phyloP scores from a whole-genome alignment of 768 basidiomycete species.

The Mycena capillaripes region DNA sequence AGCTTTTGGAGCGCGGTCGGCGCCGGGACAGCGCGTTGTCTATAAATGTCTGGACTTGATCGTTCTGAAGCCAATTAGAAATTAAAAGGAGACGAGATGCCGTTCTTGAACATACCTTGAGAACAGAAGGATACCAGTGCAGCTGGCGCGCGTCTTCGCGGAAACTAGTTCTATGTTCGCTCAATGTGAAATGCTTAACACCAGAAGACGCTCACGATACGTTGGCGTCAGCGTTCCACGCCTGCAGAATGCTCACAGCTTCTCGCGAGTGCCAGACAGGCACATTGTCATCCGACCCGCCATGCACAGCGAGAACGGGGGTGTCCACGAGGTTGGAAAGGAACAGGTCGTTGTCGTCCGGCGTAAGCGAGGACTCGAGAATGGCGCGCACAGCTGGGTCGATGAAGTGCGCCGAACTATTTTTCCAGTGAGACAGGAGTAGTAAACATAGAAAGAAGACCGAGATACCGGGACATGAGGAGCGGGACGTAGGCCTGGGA shows the following conservation, averaged over 20 bases:
- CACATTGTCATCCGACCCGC: constrained; percentile 95
- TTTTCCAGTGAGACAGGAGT: neutral
- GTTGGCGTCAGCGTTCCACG: constrained; percentile 68
- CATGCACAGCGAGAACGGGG: constrained; percentile 84
- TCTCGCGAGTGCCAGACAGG: constrained; percentile 89
- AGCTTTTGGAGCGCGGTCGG: constrained; percentile 46
- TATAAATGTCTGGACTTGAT: constrained; percentile 70
- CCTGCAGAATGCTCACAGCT: constrained; percentile 67
- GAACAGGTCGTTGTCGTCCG: constrained; percentile 92
- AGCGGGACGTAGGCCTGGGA: constrained; percentile 89
- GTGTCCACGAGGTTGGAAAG: constrained; percentile 81
- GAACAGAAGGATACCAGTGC: constrained; percentile 80
- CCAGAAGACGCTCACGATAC: constrained; percentile 58
- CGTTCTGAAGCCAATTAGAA: constrained; percentile 47
- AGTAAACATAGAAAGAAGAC: neutral
- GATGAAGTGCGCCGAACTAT: constrained; percentile 78
- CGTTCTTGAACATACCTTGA: constrained; percentile 46
- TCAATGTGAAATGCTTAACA: neutral
- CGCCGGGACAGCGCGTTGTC: constrained; percentile 44
- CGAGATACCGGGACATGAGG: constrained; percentile 70
- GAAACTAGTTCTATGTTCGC: constrained; percentile 53
- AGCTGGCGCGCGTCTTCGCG: constrained; percentile 71
- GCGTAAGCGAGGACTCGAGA: constrained; percentile 79
- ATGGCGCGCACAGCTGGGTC: constrained; percentile 83
- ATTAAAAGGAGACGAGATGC: neutral